Evolutionary conservation across 345 rosid species (phyloP).

Genomic region (Brassica cretica): DNA sequence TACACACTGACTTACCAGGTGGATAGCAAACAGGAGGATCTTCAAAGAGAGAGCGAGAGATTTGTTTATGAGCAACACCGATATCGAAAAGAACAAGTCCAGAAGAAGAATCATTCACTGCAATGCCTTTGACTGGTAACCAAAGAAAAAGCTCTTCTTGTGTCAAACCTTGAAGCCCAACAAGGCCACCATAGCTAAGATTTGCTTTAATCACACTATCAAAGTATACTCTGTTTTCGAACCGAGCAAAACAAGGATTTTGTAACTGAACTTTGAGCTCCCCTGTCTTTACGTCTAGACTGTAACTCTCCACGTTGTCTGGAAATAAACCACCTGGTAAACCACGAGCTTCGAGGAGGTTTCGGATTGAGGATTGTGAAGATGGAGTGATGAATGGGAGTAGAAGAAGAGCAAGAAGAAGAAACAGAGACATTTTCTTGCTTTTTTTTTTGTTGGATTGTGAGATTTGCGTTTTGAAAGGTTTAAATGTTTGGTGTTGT

Average conservation of each 20-base stretch:
- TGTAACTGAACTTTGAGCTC: constrained; percentile 64
- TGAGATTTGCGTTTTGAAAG: constrained; percentile 35
- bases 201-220: constrained; percentile 73
- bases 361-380: constrained; percentile 47
- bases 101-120: constrained; percentile 73
- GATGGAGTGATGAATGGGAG: constrained; percentile 25
- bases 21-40: constrained; percentile 81
- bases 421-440: constrained; percentile 43
- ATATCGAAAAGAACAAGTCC: constrained; percentile 82
- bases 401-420: constrained; percentile 39
- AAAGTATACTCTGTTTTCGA: constrained; percentile 67
- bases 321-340: constrained; percentile 87
- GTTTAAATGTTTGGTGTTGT: constrained; percentile 37
- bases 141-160: constrained; percentile 88
- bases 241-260: constrained; percentile 72
- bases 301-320: constrained; percentile 56
- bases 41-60: constrained; percentile 85
- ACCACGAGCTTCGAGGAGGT: constrained; percentile 71
- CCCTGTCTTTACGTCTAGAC: constrained; percentile 51
- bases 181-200: constrained; percentile 78
- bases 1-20: constrained; percentile 40
- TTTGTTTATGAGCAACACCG: constrained; percentile 78
- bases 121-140: constrained; percentile 81
- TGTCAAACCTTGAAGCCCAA: constrained; percentile 71
- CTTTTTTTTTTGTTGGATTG: neutral